A percentile compares a stretch with the other conserved stretches of the same genome.
Evolutionary conservation across 2,329 filamentous ascomycete genomes (phyloP).

Genomic region (Fonsecaea multimorphosa): DNA sequence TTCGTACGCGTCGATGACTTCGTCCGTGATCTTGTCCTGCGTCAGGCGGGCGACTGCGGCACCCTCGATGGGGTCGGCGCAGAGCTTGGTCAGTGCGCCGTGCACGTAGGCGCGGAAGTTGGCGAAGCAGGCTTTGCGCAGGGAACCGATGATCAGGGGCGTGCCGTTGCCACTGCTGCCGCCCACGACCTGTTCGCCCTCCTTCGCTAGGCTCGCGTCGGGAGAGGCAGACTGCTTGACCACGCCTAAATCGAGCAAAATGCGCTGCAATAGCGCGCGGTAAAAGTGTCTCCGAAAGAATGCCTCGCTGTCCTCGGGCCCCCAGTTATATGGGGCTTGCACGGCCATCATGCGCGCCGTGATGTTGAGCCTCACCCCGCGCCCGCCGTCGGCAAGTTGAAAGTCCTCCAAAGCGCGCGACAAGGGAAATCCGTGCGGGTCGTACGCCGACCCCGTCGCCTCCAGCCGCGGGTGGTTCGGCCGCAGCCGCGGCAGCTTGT

Average conservation of each 20-base stretch:
- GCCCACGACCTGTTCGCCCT: constrained; percentile 36
- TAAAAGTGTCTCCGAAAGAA: constrained; percentile 96
- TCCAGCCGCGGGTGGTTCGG: constrained; percentile 73
- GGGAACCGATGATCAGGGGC: constrained; percentile 83
- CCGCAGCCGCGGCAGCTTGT: constrained; percentile 79
- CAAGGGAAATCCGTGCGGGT: constrained; percentile 94
- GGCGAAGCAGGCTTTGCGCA: constrained; percentile 78
- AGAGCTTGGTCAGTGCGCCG: constrained; percentile 78
- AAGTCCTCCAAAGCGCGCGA: constrained; percentile 69
- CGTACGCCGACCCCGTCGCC: constrained; percentile 72
- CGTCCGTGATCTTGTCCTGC: constrained; percentile 68
- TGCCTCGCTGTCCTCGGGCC: constrained; percentile 73
- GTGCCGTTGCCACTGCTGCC: constrained; percentile 56
- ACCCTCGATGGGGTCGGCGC: constrained; percentile 62
- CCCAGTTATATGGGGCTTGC: constrained; percentile 94
- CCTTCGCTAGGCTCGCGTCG: constrained; percentile 33
- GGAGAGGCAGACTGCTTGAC: constrained; percentile 64
- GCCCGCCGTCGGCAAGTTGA: constrained; percentile 54
- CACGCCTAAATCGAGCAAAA: constrained; percentile 86
- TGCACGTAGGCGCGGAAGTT: constrained; percentile 79
- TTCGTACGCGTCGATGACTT: constrained; percentile 76
- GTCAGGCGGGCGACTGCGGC: constrained; percentile 70
- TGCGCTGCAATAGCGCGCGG: constrained; percentile 84
- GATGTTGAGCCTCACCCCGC: constrained; percentile 82
- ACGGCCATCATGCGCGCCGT: constrained; percentile 98